Conservation (phyloP, 805 yeast species). For the Candida ponderosae region DNA sequence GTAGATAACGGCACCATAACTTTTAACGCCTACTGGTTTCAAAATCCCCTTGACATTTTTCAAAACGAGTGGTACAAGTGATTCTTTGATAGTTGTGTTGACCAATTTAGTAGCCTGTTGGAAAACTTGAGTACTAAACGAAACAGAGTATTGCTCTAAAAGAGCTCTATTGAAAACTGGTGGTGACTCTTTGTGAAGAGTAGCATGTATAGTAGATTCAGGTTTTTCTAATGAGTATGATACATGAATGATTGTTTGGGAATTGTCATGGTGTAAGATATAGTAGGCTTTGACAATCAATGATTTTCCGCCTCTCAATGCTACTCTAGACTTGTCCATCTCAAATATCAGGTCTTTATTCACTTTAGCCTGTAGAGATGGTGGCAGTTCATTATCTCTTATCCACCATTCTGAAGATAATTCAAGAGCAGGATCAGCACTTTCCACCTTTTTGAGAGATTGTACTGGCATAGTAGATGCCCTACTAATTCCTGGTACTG, state of each 20-base stretch:
- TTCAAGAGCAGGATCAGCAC: slow-evolving; percentile 22
- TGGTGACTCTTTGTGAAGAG: slow-evolving; percentile 29
- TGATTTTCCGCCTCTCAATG: slow-evolving; percentile 48
- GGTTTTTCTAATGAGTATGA: slow-evolving; percentile 52
- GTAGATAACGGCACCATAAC: slow-evolving; percentile 70
- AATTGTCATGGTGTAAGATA: slow-evolving; percentile 62
- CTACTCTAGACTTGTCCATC: slow-evolving; percentile 47
- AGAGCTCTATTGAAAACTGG: slow-evolving; percentile 38
- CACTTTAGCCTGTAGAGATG: slow-evolving; percentile 29
- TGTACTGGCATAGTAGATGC: slow-evolving; percentile 8
- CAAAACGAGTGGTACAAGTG: slow-evolving; percentile 29
- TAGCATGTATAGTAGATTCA: slow-evolving; percentile 30
- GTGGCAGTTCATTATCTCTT: slow-evolving; percentile 44
- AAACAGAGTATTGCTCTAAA: slow-evolving; percentile 40
- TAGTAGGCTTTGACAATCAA: slow-evolving; percentile 55
- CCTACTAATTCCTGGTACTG: slow-evolving; percentile 1
- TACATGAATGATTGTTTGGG: slow-evolving; percentile 55
- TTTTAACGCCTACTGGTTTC: slow-evolving; percentile 54
- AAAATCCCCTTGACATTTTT: slow-evolving; percentile 34
- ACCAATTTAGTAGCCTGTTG: slow-evolving; percentile 32
- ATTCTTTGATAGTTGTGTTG: slow-evolving; percentile 16
- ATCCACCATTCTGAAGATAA: slow-evolving; percentile 61
- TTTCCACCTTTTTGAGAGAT: background rate
- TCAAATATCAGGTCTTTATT: slow-evolving; percentile 53
- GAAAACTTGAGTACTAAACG: slow-evolving; percentile 45